A percentile compares a stretch with the other conserved stretches of the same genome.
Conservation (phyloP, 768 basidiomycete species). For the Leccinum pellstonianum region DNA sequence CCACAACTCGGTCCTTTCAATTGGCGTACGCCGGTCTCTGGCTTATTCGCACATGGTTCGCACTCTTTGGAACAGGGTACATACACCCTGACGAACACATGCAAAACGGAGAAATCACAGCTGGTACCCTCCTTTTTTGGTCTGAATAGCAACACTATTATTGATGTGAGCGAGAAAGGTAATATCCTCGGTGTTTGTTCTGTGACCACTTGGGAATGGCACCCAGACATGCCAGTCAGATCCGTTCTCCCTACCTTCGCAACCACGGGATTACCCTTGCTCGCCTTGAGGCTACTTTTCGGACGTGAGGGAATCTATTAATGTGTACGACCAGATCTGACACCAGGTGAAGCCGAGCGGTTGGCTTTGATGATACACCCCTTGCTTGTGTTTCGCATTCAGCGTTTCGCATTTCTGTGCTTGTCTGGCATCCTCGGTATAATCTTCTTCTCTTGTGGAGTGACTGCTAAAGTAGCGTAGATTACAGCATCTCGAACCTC, state of each 20-base stretch:
- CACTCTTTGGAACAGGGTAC: slow-evolving; percentile 36
- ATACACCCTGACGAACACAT: slow-evolving; percentile 44
- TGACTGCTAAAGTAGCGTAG: slow-evolving; percentile 16
- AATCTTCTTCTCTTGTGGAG: neutral
- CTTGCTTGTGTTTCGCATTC: slow-evolving; percentile 27
- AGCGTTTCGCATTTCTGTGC: slow-evolving; percentile 33
- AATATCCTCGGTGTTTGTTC: slow-evolving; percentile 28
- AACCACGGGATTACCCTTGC: slow-evolving; percentile 36
- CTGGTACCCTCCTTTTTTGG: slow-evolving; percentile 29
- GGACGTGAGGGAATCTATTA: slow-evolving; percentile 22
- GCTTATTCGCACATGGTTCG: slow-evolving; percentile 30
- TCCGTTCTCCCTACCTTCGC: slow-evolving; percentile 34
- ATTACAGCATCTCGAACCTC: slow-evolving; percentile 26
- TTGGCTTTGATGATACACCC: slow-evolving; percentile 6
- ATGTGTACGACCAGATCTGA: slow-evolving; percentile 6
- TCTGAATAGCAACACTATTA: neutral
- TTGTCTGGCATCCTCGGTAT: slow-evolving; percentile 36
- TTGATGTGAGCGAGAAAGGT: slow-evolving; percentile 24
- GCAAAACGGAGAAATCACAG: slow-evolving; percentile 40
- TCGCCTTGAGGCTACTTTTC: slow-evolving; percentile 15
- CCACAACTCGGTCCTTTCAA: slow-evolving; percentile 15
- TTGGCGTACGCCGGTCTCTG: slow-evolving; percentile 25
- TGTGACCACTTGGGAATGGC: slow-evolving; percentile 40
- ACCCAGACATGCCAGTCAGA: slow-evolving; percentile 33
- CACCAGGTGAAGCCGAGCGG: slow-evolving; percentile 8